A percentile compares a stretch with the other conserved stretches of the same genome.
Conservation (phyloP, 1,284 basidiomycete genomes). For the Meira miltonrushii region DNA sequence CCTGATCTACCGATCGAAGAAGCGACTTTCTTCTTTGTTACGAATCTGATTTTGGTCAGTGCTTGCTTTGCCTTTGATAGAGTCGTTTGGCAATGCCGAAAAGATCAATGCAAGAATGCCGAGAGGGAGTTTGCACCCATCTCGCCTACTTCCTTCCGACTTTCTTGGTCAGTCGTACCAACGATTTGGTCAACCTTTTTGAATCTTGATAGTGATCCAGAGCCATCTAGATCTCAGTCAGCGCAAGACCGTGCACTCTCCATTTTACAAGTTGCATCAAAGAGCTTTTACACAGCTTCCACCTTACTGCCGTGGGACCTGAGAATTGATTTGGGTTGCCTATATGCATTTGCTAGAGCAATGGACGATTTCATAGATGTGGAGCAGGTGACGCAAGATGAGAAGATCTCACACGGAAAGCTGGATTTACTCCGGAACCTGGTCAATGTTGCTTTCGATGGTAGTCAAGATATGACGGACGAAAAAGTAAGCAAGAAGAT, state of each 20-base stretch:
- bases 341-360: slow-evolving; percentile 43
- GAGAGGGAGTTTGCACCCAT: slow-evolving; percentile 13
- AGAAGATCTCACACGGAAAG: not conserved
- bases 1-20: slow-evolving; percentile 48
- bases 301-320: slow-evolving; percentile 43
- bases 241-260: slow-evolving; percentile 1
- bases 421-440: not conserved
- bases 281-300: slow-evolving; percentile 37
- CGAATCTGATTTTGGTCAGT: slow-evolving; percentile 41
- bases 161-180: slow-evolving; percentile 18
- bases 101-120: not conserved
- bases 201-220: not conserved
- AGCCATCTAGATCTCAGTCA: not conserved
- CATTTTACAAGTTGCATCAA: slow-evolving; percentile 26
- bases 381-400: not conserved
- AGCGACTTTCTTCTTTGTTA: slow-evolving; percentile 46
- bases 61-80: slow-evolving; percentile 46
- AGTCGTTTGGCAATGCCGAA: slow-evolving; percentile 3
- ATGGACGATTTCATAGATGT: slow-evolving; percentile 39
- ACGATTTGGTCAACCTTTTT: slow-evolving; percentile 35
- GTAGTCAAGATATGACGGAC: not conserved
- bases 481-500: not conserved
- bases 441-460: slow-evolving; percentile 13
- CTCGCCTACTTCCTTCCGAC: slow-evolving; percentile 33
- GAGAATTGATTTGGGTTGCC: slow-evolving; percentile 33